Evolutionary conservation across 2,329 filamentous ascomycete genomes (phyloP).

Genomic region (Fusarium sp.): DNA sequence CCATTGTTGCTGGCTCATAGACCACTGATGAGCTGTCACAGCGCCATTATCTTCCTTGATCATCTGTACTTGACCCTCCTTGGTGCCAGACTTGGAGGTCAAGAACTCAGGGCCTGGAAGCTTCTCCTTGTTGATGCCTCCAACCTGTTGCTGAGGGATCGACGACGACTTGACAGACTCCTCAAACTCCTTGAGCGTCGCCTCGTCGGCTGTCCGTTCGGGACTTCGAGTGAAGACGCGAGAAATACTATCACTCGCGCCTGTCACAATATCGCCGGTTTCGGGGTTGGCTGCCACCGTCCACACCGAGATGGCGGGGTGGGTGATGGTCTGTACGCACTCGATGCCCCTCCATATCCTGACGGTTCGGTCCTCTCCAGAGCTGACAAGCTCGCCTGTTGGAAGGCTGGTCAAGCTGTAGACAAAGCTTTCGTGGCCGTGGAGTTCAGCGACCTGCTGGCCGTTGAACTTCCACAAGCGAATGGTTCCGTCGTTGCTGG

Average conservation of each 20-base stretch:
- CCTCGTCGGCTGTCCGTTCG: slow-evolving; percentile 76
- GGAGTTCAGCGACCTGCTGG: slow-evolving; percentile 78
- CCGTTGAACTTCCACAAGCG: slow-evolving; percentile 88
- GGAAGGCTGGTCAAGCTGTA: slow-evolving; percentile 85
- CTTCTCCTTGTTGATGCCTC: slow-evolving; percentile 90
- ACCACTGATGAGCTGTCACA: slow-evolving; percentile 91
- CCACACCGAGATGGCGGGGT: slow-evolving; percentile 98
- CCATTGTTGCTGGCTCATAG: slow-evolving; percentile 77
- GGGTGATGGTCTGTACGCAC: slow-evolving; percentile 95
- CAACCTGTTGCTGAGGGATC: slow-evolving; percentile 88
- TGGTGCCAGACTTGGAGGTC: slow-evolving; percentile 84
- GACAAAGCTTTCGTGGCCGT: slow-evolving; percentile 94
- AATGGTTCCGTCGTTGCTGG: slow-evolving; percentile 91
- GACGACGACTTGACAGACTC: slow-evolving; percentile 84
- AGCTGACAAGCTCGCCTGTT: slow-evolving; percentile 88
- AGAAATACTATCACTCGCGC: slow-evolving; percentile 87
- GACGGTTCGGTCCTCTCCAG: slow-evolving; percentile 94
- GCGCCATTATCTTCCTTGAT: slow-evolving; percentile 85
- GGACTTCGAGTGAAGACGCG: slow-evolving; percentile 83
- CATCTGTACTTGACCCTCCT: slow-evolving; percentile 96
- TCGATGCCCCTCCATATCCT: slow-evolving; percentile 86
- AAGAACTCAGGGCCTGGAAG: slow-evolving; percentile 91
- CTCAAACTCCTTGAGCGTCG: slow-evolving; percentile 80
- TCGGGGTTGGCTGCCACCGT: slow-evolving; percentile 83
- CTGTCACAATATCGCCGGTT: slow-evolving; percentile 93